These are phyloP conservation scores for Candida suzukii DNA, from an alignment of 805 yeast species.

Conservation along the genomic window DNA sequence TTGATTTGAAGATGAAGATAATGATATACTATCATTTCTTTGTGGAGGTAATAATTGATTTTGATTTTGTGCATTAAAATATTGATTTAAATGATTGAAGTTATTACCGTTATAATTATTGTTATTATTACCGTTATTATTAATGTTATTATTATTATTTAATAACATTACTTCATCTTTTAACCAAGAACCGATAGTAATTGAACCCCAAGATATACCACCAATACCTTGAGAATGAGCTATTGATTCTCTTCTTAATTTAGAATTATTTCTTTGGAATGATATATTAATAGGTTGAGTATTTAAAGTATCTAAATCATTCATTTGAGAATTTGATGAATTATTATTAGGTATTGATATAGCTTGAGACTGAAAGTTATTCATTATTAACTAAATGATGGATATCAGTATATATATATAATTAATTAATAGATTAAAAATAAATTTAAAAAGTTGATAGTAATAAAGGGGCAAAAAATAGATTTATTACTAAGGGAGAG, in stretches of 20 bases:
- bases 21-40: slow-evolving; percentile 20
- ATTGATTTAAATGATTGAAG: slow-evolving; percentile 2
- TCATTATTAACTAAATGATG: too few species aligned
- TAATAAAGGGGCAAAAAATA: too few species aligned
- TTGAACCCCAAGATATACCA: slow-evolving; percentile 95
- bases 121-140: not conserved
- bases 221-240: slow-evolving; percentile 98
- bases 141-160: slow-evolving; percentile 7
- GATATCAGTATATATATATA: too few species aligned
- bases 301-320: not conserved
- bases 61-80: slow-evolving; percentile 5
- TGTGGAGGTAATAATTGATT: slow-evolving; percentile 6
- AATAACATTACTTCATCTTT: slow-evolving; percentile 83
- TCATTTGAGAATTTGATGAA: not conserved
- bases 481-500: too few species aligned
- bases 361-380: slow-evolving; percentile 23
- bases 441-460: too few species aligned
- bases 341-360: slow-evolving; percentile 24
- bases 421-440: too few species aligned
- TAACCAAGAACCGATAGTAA: slow-evolving; percentile 92
- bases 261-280: slow-evolving; percentile 27
- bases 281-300: slow-evolving; percentile 1
- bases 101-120: not conserved
- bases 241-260: slow-evolving; percentile 79
- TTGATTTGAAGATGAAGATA: slow-evolving; percentile 56